Evolutionary conservation across 352 stramenopile genomes (phyloP).

Genomic region (Phytophthora nicotianae): DNA sequence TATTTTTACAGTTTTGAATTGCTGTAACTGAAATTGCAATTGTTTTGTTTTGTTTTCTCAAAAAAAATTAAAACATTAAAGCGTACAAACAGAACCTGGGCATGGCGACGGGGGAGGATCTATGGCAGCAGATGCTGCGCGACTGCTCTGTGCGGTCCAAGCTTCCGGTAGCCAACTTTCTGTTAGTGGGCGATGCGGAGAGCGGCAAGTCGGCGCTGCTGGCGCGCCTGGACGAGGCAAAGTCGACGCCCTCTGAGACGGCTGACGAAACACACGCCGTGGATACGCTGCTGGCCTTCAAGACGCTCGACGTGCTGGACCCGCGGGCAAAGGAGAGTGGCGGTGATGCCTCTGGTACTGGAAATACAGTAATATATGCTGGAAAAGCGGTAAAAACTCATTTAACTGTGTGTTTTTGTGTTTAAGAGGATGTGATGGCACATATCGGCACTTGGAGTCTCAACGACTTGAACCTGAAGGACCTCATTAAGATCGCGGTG

Average conservation of each 20-base stretch:
- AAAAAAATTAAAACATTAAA: not conserved
- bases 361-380: not conserved
- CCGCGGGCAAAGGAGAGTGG: constrained; percentile 60
- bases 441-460: constrained; percentile 81
- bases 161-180: constrained; percentile 67
- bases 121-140: constrained; percentile 87
- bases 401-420: constrained; percentile 7
- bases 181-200: constrained; percentile 75
- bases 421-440: constrained; percentile 71
- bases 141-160: constrained; percentile 80
- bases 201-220: constrained; percentile 79
- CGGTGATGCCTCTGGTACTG: constrained; percentile 46
- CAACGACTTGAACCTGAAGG: constrained; percentile 69
- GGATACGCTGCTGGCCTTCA: constrained; percentile 62
- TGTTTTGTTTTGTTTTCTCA: no score
- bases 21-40: no score
- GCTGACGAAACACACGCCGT: constrained; percentile 36
- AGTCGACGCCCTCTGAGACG: constrained; percentile 10
- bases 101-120: constrained; percentile 39
- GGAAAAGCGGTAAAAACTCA: not conserved
- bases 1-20: no score
- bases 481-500: constrained; percentile 71
- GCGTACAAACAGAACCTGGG: not conserved
- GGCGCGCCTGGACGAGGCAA: constrained; percentile 56
- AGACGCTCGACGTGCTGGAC: constrained; percentile 72